Evolutionary conservation across 2,329 filamentous ascomycete species (phyloP), one percentile per base, ranked within the genome.

Genomic region (Penicillium thymicola): DNA sequence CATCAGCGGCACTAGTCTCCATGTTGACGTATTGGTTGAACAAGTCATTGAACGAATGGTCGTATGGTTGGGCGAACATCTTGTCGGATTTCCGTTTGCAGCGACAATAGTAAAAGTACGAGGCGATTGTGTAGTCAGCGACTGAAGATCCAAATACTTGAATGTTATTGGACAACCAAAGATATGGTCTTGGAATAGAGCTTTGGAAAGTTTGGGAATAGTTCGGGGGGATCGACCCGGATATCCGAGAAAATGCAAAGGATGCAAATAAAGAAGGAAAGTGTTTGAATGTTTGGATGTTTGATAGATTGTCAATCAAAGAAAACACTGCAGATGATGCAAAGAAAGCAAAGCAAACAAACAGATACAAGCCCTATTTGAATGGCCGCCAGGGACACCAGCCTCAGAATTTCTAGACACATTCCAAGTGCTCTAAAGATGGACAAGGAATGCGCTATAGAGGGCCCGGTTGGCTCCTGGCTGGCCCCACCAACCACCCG

Each of bases 11-110:
- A 63, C 80, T 77, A 54, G 80, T 75, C 58, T 85, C 83, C 72
- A 82, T 79, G 63, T 84, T 80, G 70, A 86, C 78, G 69, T 84
- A 86, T 70, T 85, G 80, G 66, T 85, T 82, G 76, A 88, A 86
- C 72, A 87, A 78, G 70, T 82, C 81, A 72, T 82, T 81, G 72
- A 80, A 80, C 58, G 83, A 77, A 68, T 85, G 83, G 59, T 79
- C 75, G 49, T 73, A 75, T 53, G 67, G 66, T 62, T 76, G 73
- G 58, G 73, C 73, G 63, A 81, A 78, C 75, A 80, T 80, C 55
- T 81, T 78, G 66, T 74, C 71, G 58, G 76, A 81, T 76, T 69
- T 73, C 71, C 62, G 78, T 74, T 74, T 71, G 69, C 67, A 66
- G 69, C 65, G 63, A 71, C 53, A 57, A 46, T 21, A 21, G 27